Conservation (phyloP, 2,329 filamentous ascomycete species). For the Clonostachys rosea region DNA sequence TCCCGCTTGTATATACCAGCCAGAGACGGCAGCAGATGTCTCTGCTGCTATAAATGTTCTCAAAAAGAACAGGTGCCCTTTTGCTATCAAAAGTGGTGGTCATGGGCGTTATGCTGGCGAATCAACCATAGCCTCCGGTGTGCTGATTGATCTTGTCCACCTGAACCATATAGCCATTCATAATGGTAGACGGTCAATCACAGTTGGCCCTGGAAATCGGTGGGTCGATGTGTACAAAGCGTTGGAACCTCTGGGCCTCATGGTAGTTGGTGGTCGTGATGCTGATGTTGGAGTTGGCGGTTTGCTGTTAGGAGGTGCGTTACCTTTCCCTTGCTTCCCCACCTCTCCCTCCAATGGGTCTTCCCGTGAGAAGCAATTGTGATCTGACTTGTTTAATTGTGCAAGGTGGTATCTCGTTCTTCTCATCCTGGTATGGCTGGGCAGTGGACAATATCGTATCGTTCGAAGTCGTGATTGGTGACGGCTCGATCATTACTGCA, state of each 20-base stretch:
- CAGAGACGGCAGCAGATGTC: slow-evolving; percentile 7
- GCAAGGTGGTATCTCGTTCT: slow-evolving; percentile 9
- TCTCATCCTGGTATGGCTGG: slow-evolving; percentile 17
- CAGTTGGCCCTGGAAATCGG: slow-evolving; percentile 27
- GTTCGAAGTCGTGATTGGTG: slow-evolving; percentile 33
- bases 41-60: slow-evolving; percentile 5
- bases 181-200: slow-evolving; percentile 17
- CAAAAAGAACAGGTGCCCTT: slow-evolving; percentile 9
- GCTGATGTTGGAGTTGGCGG: slow-evolving; percentile 33
- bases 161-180: slow-evolving; percentile 24
- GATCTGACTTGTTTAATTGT: background rate
- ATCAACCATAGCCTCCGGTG: slow-evolving; percentile 25
- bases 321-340: background rate
- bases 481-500: slow-evolving; percentile 35
- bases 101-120: slow-evolving; percentile 33
- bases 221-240: slow-evolving; percentile 31
- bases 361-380: too few relatives aligned
- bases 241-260: slow-evolving; percentile 22
- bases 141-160: slow-evolving; percentile 27
- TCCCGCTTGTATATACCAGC: slow-evolving; percentile 5
- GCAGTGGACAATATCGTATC: slow-evolving; percentile 14
- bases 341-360: too few relatives aligned
- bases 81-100: slow-evolving; percentile 39
- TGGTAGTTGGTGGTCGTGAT: slow-evolving; percentile 30
- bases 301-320: slow-evolving; percentile 23